These are phyloP conservation scores for Aspergillus nanangensis DNA, from an alignment of 495 filamentous ascomycete species.

Conservation along the genomic window DNA sequence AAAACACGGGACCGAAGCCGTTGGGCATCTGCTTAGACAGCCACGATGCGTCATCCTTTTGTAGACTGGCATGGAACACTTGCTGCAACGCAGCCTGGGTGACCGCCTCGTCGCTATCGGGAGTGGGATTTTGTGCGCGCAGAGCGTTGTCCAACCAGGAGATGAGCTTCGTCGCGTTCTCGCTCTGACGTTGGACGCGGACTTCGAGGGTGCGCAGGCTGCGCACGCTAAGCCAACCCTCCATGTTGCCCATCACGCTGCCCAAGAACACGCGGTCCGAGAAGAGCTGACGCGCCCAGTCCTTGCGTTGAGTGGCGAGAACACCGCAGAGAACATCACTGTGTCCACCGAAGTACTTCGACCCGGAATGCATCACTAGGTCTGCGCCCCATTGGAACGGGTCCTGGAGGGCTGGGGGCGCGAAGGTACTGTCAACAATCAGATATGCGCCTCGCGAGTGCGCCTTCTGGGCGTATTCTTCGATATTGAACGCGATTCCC, in stretches of 20 bases:
- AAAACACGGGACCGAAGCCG: slow-evolving; percentile 87
- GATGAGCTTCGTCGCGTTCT: slow-evolving; percentile 63
- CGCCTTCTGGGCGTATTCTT: slow-evolving; percentile 63
- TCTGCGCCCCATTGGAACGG: slow-evolving; percentile 79
- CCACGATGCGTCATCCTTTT: slow-evolving; percentile 65
- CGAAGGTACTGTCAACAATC: slow-evolving; percentile 90
- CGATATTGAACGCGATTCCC: slow-evolving; percentile 72
- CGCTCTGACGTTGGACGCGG: slow-evolving; percentile 68
- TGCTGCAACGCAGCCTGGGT: slow-evolving; percentile 51
- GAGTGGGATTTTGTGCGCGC: slow-evolving; percentile 19
- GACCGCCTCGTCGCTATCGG: slow-evolving; percentile 32
- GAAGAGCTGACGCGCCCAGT: slow-evolving; percentile 53
- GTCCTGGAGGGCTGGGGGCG: slow-evolving; percentile 83
- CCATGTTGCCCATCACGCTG: slow-evolving; percentile 81
- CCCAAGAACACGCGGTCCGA: slow-evolving; percentile 72
- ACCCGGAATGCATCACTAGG: slow-evolving; percentile 83
- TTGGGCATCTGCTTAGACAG: slow-evolving; percentile 84
- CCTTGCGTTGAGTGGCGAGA: slow-evolving; percentile 54
- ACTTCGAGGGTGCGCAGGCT: slow-evolving; percentile 84
- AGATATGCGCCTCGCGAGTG: slow-evolving; percentile 67
- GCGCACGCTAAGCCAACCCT: slow-evolving; percentile 86
- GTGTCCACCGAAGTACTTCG: slow-evolving; percentile 95
- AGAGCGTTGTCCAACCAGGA: slow-evolving; percentile 59
- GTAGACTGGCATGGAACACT: slow-evolving; percentile 74
- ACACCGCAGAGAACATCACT: slow-evolving; percentile 87